phyloP scores from a whole-genome alignment of 2,329 filamentous ascomycete genomes.

The Diplodia sapinea region DNA sequence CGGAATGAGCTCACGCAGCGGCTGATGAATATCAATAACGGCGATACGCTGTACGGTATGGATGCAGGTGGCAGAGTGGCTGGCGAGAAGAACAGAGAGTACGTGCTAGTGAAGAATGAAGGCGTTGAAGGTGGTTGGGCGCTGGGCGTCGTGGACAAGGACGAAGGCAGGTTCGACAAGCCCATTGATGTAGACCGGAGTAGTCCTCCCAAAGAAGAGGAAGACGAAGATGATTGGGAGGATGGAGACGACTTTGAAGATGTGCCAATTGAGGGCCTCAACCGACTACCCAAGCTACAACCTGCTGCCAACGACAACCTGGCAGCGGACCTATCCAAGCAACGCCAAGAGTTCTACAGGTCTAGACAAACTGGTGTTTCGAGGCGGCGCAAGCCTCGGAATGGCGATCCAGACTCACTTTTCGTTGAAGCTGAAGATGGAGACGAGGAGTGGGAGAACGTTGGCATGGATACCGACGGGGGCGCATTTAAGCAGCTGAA shows the following conservation, averaged over 20 bases:
- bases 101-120: conserved; percentile 94
- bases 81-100: conserved; percentile 88
- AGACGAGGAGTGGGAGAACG: conserved; percentile 50
- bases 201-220: conserved; percentile 53
- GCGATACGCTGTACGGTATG: conserved; percentile 64
- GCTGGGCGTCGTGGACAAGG: conserved; percentile 87
- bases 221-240: conserved; percentile 64
- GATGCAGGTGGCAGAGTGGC: conserved; percentile 73
- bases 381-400: conserved; percentile 36
- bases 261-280: conserved; percentile 87
- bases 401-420: conserved; percentile 21
- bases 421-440: conserved; percentile 46
- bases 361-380: conserved; percentile 38
- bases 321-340: conserved; percentile 48
- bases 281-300: conserved; percentile 72
- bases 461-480: conserved; percentile 54
- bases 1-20: conserved; percentile 93
- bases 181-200: conserved; percentile 89
- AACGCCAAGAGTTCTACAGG: conserved; percentile 56
- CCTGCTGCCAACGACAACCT: conserved; percentile 46
- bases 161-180: conserved; percentile 78
- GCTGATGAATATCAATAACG: conserved; percentile 81
- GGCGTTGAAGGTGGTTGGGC: conserved; percentile 96
- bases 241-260: conserved; percentile 88
- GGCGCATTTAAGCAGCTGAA: conserved; percentile 62